Evolutionary conservation across 371 early-diverging fungal species (phyloP), one percentile per base, ranked within the genome.

Genomic region (Rhizopus stolonifer): DNA sequence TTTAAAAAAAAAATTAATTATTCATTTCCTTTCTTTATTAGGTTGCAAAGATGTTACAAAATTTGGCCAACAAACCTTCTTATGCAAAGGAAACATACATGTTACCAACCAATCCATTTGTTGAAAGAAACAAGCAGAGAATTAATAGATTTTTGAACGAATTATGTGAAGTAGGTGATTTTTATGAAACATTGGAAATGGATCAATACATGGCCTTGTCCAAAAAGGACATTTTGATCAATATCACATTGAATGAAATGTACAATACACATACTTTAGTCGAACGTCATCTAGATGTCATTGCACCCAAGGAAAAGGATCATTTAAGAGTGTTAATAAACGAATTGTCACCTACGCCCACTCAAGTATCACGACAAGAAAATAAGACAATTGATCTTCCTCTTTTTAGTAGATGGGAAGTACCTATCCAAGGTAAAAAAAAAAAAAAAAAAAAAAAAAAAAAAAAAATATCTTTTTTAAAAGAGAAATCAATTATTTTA

Each of bases 171-270:
- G 93, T 95, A 1, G 84, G 90, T 29, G 96, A 95, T 65, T 95
- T 95, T 70, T 92, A 92, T 65, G 94, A 95, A 57, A 82, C 86
- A 19, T 67, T 95, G 61, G 95, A 94, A 82, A 95, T 94, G 93
- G 95, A 95, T 69, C 95, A 95, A 69, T 94, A 94, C 58, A 87
- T 93, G 74, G 92, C 94, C 1, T 64, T 94, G 42, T 95, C 94
- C 13, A 92, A 91, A 64, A 93, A 90, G 63, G 91, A 95, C 49
- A 80, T 93, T 32, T 65, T 82, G 39, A 74, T 95, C 23, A 86
- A 87, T 61, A 93, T 95, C 49, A 90, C 91, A 14, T 64, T 92
- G 29, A 94, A 95, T 68, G 95, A 95, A 76, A 84, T 95, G 57
- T 93, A 89, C 68, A 91, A 87, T 58, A 93, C 89, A 18, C 94